Conservation (phyloP, 192 early-diverging fungal genomes). For the Backusella liffmaniae region DNA sequence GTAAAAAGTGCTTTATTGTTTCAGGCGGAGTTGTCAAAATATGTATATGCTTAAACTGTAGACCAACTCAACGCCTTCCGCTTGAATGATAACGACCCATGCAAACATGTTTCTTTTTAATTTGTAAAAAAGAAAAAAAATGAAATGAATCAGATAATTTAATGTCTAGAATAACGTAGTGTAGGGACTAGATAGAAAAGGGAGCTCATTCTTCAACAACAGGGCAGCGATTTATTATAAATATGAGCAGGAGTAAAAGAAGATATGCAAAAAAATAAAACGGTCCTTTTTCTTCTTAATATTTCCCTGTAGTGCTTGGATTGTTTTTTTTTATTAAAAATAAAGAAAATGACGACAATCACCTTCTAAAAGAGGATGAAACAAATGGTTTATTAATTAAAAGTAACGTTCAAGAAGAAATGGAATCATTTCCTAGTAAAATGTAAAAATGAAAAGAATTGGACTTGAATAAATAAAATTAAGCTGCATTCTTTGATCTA, state of each 20-base stretch:
- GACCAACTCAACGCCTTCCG: neutral
- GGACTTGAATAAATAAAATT: neutral
- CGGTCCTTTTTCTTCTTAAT: neutral
- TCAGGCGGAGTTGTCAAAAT: neutral
- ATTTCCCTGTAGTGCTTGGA: neutral
- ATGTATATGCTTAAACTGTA: neutral
- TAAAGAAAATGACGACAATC: no score
- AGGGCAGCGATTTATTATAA: neutral
- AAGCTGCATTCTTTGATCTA: conserved; percentile 22
- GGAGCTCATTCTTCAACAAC: neutral
- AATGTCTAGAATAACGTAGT: neutral
- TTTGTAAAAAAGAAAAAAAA: neutral
- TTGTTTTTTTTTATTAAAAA: no score
- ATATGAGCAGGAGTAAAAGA: neutral
- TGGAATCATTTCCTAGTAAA: neutral
- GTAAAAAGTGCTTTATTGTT: neutral
- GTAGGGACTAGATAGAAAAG: neutral
- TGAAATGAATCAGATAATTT: neutral
- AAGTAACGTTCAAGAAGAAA: neutral
- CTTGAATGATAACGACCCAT: neutral
- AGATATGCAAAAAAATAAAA: neutral
- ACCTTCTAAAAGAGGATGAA: neutral
- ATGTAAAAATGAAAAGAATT: neutral
- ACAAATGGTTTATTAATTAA: neutral
- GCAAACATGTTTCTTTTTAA: neutral